phyloP scores from a whole-genome alignment of 2,329 filamentous ascomycete genomes.

The Daldinia sp. region DNA sequence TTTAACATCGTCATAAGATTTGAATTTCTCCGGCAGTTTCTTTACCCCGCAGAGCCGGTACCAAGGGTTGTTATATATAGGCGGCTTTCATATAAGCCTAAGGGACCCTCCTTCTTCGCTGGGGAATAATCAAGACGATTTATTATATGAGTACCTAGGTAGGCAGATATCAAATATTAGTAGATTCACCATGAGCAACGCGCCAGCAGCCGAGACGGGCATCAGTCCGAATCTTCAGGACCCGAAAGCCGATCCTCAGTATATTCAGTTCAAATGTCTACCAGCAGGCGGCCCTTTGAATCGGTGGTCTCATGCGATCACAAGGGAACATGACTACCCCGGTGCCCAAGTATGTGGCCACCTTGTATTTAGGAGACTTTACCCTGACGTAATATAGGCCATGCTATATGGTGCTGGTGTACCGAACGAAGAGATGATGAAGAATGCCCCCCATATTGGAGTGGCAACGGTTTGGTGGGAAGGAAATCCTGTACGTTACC shows the following conservation, averaged over 20 bases:
- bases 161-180: neutral
- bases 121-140: neutral
- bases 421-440: conserved; percentile 83
- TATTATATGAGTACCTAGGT: neutral
- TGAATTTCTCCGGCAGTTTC: conserved; percentile 1
- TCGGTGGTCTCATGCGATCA: conserved; percentile 84
- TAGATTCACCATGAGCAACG: conserved; percentile 36
- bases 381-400: conserved; percentile 61
- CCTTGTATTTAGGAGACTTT: neutral
- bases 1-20: conserved; percentile 8
- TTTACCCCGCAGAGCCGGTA: conserved; percentile 30
- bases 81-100: neutral
- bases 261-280: conserved; percentile 61
- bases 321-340: conserved; percentile 86
- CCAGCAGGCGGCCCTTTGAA: conserved; percentile 71
- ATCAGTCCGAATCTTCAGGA: conserved; percentile 43
- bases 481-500: conserved; percentile 78
- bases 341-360: conserved; percentile 75
- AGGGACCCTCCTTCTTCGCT: neutral
- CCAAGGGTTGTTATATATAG: neutral
- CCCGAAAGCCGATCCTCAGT: conserved; percentile 60
- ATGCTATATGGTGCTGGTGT: conserved; percentile 97
- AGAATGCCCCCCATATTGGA: conserved; percentile 88
- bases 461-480: conserved; percentile 97
- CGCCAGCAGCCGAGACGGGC: conserved; percentile 30